phyloP scores from a whole-genome alignment of 2,329 filamentous ascomycete genomes.

The Fusarium floridanum region DNA sequence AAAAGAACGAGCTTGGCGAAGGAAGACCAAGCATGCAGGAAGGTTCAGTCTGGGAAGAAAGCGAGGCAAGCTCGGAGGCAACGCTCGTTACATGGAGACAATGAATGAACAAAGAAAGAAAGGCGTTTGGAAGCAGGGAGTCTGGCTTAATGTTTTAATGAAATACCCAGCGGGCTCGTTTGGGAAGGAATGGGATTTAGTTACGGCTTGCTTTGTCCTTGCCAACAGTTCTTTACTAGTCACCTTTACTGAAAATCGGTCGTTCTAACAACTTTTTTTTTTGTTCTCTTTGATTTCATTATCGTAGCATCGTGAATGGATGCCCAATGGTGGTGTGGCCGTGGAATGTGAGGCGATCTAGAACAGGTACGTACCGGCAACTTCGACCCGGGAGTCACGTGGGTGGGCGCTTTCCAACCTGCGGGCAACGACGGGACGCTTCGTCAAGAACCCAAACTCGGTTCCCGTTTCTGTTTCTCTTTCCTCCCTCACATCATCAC shows the following conservation, averaged over 20 bases:
- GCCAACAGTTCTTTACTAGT: constrained; percentile 1
- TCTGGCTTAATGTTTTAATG: constrained; percentile 25
- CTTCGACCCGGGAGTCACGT: constrained; percentile 23
- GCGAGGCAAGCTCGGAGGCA: not conserved
- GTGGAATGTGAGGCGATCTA: not conserved
- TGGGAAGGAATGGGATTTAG: constrained; percentile 18
- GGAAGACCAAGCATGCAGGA: not conserved
- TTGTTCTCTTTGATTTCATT: not conserved
- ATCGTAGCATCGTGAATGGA: not conserved
- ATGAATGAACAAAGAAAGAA: constrained; percentile 21
- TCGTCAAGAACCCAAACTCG: constrained; percentile 12
- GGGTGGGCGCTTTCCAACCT: constrained; percentile 3
- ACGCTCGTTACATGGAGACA: not conserved
- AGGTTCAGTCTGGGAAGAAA: not conserved
- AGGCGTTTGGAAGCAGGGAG: constrained; percentile 34
- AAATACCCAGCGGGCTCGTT: constrained; percentile 39
- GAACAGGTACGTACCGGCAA: constrained; percentile 20
- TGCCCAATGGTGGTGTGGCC: not conserved
- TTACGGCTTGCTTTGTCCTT: constrained; percentile 10
- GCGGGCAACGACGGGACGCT: constrained; percentile 19
- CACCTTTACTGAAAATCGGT: constrained; percentile 9
- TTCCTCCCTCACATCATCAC: constrained; percentile 4
- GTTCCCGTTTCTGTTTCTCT: constrained; percentile 5
- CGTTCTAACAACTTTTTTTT: not conserved
- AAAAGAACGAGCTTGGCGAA: not conserved